Base-by-base conservation (phyloP, 2,329 filamentous ascomycete genomes). In the Chrysoporthe austroafricana region DNA sequence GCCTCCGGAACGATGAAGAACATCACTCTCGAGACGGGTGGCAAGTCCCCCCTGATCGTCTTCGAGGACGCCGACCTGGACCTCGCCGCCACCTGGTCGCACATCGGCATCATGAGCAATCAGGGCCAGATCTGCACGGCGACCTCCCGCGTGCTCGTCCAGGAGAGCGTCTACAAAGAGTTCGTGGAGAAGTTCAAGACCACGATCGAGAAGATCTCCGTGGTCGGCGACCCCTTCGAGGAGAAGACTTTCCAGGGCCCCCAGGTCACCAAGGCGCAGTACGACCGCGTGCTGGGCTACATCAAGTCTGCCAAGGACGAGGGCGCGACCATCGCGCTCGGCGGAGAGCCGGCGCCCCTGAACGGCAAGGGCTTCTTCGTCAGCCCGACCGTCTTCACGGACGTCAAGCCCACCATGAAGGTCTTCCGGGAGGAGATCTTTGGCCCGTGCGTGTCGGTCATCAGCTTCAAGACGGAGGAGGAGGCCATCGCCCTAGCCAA, bases 181-280 rank as follows among this genome's bases (percentile, higher is more conserved):
- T 92, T 92, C 74, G 77, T 92, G 67, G 78, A 82, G 48, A 79
- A 80, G n/a, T 91, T 91, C 80, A 89, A 86, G 72, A 79, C 84
- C 36, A 80, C 86, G 69, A 83, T 90, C 44, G 79, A 84, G 66
- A 79, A 83, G 64, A 82, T 86, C 50, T 88, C 84, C 64, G 83
- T 88, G 32, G 82, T 92, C 21, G 90, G 90, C 66, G 86, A 91
- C 73, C 90, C 88, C 0, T 91, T 91, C 76, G 82, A 83, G n/a
- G 84, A 89, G 72, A 80, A 80, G 36, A 91, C 89, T 1, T 90
- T 88, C 81, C 90, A 91, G 76, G 90, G 90, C 0, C 90, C 90
- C 0, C 89, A 91, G 77, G 87, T 91, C 66, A 89, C 88, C 16
- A 89, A 88, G 76, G 78, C 83, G 14, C 90, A 92, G 76, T 90